Percentiles rank a stretch among this genome's conserved stretches.
Evolutionary conservation across 1,284 basidiomycete species (phyloP).

Genomic region (Boletus semigastroideus): DNA sequence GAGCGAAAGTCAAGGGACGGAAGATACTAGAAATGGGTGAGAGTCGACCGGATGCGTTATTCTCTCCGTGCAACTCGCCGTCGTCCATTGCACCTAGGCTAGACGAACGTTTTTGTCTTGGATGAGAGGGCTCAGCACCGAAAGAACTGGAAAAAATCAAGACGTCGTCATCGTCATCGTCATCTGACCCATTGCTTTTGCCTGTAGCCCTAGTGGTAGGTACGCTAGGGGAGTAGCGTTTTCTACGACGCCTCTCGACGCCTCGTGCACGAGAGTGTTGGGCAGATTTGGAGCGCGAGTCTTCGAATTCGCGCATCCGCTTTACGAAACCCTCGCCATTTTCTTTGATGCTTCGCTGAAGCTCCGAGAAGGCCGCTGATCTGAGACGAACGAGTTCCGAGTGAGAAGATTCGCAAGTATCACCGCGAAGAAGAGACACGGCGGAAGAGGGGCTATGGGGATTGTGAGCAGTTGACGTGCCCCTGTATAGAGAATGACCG

Average conservation of each 20-base stretch:
- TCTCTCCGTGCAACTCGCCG: constrained; percentile 10
- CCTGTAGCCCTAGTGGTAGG: constrained; percentile 14
- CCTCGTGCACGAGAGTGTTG: constrained; percentile 39
- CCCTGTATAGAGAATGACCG: constrained; percentile 23
- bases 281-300: constrained; percentile 42
- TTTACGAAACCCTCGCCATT: constrained; percentile 65
- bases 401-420: constrained; percentile 19
- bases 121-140: constrained; percentile 21
- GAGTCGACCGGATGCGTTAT: constrained; percentile 19
- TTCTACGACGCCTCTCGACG: constrained; percentile 39
- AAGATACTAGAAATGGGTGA: constrained; percentile 28
- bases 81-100: constrained; percentile 45
- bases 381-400: constrained; percentile 49
- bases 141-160: constrained; percentile 49
- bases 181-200: constrained; percentile 35
- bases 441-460: constrained; percentile 24
- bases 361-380: constrained; percentile 62
- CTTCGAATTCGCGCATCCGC: constrained; percentile 71
- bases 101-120: constrained; percentile 40
- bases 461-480: constrained; percentile 18
- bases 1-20: constrained; percentile 11
- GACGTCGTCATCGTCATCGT: constrained; percentile 48
- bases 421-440: constrained; percentile 13
- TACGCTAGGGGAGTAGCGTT: constrained; percentile 33
- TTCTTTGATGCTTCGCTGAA: constrained; percentile 58